phyloP scores from a whole-genome alignment of 140 eudicot species.

The Oenanthe javanica region DNA sequence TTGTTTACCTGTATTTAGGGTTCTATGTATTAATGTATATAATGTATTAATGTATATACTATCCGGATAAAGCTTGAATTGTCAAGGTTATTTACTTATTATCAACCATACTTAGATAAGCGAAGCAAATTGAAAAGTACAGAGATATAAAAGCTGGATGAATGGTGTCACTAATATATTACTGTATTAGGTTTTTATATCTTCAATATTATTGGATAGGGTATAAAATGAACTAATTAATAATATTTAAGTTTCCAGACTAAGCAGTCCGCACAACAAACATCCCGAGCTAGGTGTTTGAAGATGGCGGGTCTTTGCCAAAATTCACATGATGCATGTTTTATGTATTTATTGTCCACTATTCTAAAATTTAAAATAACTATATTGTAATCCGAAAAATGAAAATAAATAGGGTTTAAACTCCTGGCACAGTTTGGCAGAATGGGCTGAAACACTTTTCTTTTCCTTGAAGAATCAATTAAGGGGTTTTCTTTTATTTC shows the following conservation, averaged over 20 bases:
- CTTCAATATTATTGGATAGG: not conserved
- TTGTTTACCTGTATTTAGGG: no score
- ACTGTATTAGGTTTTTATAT: not conserved
- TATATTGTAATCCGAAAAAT: not conserved
- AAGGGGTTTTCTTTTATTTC: slow-evolving; percentile 21
- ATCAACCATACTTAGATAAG: not conserved
- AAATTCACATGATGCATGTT: slow-evolving; percentile 13
- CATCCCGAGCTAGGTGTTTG: not conserved
- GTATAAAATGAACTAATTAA: not conserved
- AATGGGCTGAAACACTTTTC: slow-evolving; percentile 8
- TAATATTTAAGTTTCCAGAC: not conserved
- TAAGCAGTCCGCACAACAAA: not conserved
- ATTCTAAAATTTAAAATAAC: not conserved
- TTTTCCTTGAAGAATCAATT: slow-evolving; percentile 16
- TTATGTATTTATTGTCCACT: slow-evolving; percentile 13
- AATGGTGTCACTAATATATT: not conserved
- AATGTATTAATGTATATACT: no score
- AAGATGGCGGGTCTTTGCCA: not conserved
- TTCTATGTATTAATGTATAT: no score
- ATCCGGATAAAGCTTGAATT: no score
- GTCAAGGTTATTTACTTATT: no score
- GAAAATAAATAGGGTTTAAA: not conserved
- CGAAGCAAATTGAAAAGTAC: not conserved
- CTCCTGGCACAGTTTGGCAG: slow-evolving; percentile 5
- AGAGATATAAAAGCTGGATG: not conserved